Evolutionary conservation across 2,329 filamentous ascomycete genomes (phyloP).

Genomic region (Stagonosporopsis rhizophila): DNA sequence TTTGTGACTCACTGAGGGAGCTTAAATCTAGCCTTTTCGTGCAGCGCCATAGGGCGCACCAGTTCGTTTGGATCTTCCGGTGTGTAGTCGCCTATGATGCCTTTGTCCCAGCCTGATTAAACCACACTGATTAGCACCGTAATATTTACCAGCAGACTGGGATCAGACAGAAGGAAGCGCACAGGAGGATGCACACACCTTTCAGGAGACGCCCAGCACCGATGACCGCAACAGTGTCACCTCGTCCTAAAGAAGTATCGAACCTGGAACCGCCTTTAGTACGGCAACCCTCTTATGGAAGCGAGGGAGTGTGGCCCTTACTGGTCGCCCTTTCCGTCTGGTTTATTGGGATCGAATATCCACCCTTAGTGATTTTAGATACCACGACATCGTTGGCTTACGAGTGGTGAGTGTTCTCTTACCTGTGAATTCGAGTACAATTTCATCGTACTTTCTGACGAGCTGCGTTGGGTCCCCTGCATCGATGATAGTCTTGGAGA

Average conservation of each 20-base stretch:
- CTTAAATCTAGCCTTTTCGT: conserved; percentile 85
- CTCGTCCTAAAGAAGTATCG: conserved; percentile 81
- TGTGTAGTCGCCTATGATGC: conserved; percentile 61
- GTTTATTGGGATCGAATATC: conserved; percentile 71
- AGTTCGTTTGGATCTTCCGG: conserved; percentile 15
- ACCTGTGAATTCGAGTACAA: conserved; percentile 88
- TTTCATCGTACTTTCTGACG: conserved; percentile 72
- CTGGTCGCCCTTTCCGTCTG: conserved; percentile 72
- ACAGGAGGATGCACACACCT: conserved; percentile 67
- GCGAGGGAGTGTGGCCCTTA: conserved; percentile 55
- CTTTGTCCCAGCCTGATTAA: conserved; percentile 65
- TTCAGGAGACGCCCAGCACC: conserved; percentile 85
- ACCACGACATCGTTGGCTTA: background rate
- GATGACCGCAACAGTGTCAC: conserved; percentile 78
- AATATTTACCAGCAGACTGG: background rate
- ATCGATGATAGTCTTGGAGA: conserved; percentile 70
- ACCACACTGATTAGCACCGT: background rate
- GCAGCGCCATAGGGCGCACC: conserved; percentile 75
- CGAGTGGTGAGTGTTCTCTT: conserved; percentile 7
- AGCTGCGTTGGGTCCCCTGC: conserved; percentile 67
- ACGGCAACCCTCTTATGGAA: background rate
- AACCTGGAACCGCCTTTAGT: conserved; percentile 66
- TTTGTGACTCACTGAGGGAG: conserved; percentile 71
- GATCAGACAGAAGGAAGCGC: conserved; percentile 19
- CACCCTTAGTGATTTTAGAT: conserved; percentile 59